Evolutionary conservation across 1,284 basidiomycete genomes (phyloP), one percentile per base, ranked within the genome.

Genomic region (Mycosarcoma maydis): DNA sequence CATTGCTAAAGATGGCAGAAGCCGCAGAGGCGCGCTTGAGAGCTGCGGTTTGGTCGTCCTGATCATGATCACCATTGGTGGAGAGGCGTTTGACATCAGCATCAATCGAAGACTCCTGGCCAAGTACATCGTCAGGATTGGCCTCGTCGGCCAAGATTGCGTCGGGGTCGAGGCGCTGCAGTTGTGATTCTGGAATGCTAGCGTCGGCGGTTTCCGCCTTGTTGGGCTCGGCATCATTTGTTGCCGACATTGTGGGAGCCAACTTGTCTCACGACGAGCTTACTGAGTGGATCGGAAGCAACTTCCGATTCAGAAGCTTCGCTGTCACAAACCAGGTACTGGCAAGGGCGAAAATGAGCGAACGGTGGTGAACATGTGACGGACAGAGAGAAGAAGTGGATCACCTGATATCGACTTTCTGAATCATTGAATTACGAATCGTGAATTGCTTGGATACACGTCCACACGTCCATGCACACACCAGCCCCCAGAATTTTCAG

Each of bases 101-200:
- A 42, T 77, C 72, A 19, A 51, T 54, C 17, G 73, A 75, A 16
- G 59, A 68, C 8, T 72, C 75, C 13, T 48, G 41, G 22, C 75
- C 75, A 11, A 77, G 58, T 33, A 77, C 48, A 36, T 58, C 48
- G 32, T 75, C 65, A 17, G 71, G 67, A 40, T 77, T 62, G 38
- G 73, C 75, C 22, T 76, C 75, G 47, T 77, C 75, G 22, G 73
- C 74, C 39, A 77, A 43, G 37, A 77, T 76, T 13, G 72, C 58
- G 22, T 77, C 74, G 2, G 75, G 75, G 52, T 76, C 64, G 39
- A 60, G 51, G 30, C 75, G 51, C 22, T 51, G 53, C 24, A 77
- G 40, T 29, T 65, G 54, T 13, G 67, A 58, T 17, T 71, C 62
- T 32, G 59, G 34, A 1, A 57, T 34, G 37, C 39, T 17, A 26